phyloP scores from a whole-genome alignment of 352 stramenopile species.

The Phytophthora boehmeriae region DNA sequence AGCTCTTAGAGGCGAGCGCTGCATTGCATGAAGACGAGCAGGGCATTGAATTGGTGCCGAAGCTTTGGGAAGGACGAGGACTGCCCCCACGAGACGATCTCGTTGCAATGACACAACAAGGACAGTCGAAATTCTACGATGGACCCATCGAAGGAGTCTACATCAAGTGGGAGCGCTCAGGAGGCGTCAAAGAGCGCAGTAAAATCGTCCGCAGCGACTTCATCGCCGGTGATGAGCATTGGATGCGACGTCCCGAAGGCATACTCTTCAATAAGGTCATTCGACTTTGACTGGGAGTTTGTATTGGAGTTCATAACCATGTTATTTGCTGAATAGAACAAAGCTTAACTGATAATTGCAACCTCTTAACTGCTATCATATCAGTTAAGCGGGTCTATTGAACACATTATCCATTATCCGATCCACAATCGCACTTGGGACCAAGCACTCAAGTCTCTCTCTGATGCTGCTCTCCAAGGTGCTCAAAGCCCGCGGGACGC shows the following conservation, averaged over 20 bases:
- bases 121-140: conserved; percentile 50
- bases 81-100: conserved; percentile 40
- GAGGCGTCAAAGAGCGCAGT: conserved; percentile 48
- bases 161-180: conserved; percentile 58
- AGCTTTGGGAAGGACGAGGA: conserved; percentile 41
- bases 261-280: conserved; percentile 66
- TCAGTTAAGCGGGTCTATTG: too few species aligned
- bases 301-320: too few species aligned
- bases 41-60: conserved; percentile 48
- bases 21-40: conserved; percentile 14
- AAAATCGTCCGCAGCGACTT: conserved; percentile 78
- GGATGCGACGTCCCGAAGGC: conserved; percentile 39
- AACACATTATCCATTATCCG: not conserved
- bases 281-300: too few species aligned
- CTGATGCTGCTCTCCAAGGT: conserved; percentile 17
- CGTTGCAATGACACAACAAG: conserved; percentile 44
- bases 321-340: too few species aligned
- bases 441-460: conserved; percentile 4
- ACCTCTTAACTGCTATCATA: too few species aligned
- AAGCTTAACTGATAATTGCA: too few species aligned
- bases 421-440: conserved; percentile 21
- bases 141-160: conserved; percentile 58
- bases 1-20: conserved; percentile 28
- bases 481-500: conserved; percentile 21
- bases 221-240: conserved; percentile 66